These are phyloP conservation scores for Deinandra increscens DNA, from an alignment of 129 eudicot species.

Conservation along the genomic window DNA sequence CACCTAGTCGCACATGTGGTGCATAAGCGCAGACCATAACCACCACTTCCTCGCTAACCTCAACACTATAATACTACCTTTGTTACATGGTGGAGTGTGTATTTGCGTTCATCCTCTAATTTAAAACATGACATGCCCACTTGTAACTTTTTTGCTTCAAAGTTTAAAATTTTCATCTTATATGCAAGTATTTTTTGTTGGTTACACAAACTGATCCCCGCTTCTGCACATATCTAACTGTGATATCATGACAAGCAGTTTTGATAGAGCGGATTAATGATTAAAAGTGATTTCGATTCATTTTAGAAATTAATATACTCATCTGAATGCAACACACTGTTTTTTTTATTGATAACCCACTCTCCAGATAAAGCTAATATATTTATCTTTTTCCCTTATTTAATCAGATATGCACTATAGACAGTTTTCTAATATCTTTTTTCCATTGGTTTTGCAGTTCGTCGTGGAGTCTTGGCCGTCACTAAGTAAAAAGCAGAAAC, in stretches of 20 bases:
- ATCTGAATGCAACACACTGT: background rate
- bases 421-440: constrained; percentile 20
- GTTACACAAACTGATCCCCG: background rate
- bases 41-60: too few species aligned
- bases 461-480: constrained; percentile 50
- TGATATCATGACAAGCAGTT: background rate
- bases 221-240: background rate
- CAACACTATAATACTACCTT: too few species aligned
- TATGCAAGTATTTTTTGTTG: constrained; percentile 4
- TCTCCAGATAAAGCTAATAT: background rate
- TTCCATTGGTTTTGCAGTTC: constrained; percentile 42
- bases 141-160: background rate
- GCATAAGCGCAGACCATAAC: too few species aligned
- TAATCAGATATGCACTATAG: background rate
- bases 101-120: background rate
- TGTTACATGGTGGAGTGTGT: background rate
- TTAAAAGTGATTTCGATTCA: background rate
- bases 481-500: constrained; percentile 58
- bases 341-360: background rate
- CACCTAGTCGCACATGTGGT: too few species aligned
- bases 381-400: background rate
- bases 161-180: background rate
- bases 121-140: background rate
- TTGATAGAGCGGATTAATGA: background rate
- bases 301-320: background rate